Conservation (phyloP, 371 early-diverging fungal species). For the Circinella minor region DNA sequence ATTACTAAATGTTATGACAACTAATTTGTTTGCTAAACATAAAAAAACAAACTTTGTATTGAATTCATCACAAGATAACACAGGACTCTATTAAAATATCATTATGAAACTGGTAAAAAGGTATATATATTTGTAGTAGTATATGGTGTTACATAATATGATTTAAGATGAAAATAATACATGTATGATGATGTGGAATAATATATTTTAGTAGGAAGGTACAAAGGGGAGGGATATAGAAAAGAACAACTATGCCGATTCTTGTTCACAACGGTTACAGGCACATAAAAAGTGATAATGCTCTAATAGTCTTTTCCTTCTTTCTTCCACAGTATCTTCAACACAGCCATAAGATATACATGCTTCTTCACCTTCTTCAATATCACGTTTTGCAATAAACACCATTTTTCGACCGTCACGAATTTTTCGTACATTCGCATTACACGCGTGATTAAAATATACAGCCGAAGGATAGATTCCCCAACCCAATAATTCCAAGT, state of each 20-base stretch:
- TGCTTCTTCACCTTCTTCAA: conserved; percentile 67
- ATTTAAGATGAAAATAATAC: too few species aligned
- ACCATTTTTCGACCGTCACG: conserved; percentile 54
- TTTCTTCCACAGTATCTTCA: conserved; percentile 34
- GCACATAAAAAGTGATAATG: conserved; percentile 74
- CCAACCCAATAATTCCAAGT: conserved; percentile 63
- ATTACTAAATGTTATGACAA: too few species aligned
- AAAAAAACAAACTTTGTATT: too few species aligned
- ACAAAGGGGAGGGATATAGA: too few species aligned
- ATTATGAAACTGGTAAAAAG: too few species aligned
- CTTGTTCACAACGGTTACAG: conserved; percentile 63
- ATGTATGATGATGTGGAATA: too few species aligned
- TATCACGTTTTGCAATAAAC: conserved; percentile 58
- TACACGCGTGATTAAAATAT: conserved; percentile 84
- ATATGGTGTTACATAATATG: too few species aligned
- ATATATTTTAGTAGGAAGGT: too few species aligned
- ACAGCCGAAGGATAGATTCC: conserved; percentile 74
- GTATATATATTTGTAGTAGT: too few species aligned
- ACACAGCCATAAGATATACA: conserved; percentile 74
- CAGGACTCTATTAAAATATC: too few species aligned
- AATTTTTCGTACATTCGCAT: conserved; percentile 66
- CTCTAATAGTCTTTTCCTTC: conserved; percentile 55
- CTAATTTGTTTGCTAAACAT: too few species aligned
- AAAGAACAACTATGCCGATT: not conserved
- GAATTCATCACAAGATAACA: too few species aligned